Evolutionary conservation across 2,329 filamentous ascomycete genomes (phyloP), one percentile per base, ranked within the genome.

Genomic region (Epichloe sp.): DNA sequence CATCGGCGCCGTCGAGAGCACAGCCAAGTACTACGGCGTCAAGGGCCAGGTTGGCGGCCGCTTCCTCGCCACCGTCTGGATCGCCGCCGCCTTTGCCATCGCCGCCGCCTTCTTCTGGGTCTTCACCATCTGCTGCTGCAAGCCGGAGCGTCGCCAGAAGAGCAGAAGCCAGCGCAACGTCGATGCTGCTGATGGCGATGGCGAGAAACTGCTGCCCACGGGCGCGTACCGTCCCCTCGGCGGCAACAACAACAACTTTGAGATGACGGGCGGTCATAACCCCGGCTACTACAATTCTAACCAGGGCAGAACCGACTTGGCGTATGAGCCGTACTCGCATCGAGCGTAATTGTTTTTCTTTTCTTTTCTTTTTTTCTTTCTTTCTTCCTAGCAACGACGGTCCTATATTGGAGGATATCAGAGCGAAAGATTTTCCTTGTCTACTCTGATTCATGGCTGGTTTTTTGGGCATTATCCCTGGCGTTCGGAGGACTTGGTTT

Each of bases 121-220:
- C 63, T 80, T 94, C 67, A 88, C 83, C 67, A 79, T 86, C 62
- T 97, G 91, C 83, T 97, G 90, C 80, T 95, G 90, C 59, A 87
- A 88, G 60, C 67, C 67, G 14, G 67, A 69, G 51, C 57, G 60
- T 55, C 55, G 56, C 52, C 56, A 59, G 57, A 67, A 64, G 59
- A 65, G 65, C 55, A 59, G 64, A 56, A 50, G 55, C 55, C 63
- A 62, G 60, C 61, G 64, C 55, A 57, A 58, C 31, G 12, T 46
- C 55, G 56, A 59, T 49, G 58, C 58, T 49, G 58, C 58, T 46
- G 71, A 75, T 53, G 64, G 61, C 64, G 77, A 80, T 53, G 64
- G 61, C 64, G 77, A 80, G 71, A 79, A 80, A 71, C 66, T 73
- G 45, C 59, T 74, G 10, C 66, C 71, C n/a, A 57, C 68, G 50